Percentiles rank a stretch among this genome's conserved stretches.
Evolutionary conservation across 2,329 filamentous ascomycete species (phyloP).

Genomic region (Cladobotryum protrusum): DNA sequence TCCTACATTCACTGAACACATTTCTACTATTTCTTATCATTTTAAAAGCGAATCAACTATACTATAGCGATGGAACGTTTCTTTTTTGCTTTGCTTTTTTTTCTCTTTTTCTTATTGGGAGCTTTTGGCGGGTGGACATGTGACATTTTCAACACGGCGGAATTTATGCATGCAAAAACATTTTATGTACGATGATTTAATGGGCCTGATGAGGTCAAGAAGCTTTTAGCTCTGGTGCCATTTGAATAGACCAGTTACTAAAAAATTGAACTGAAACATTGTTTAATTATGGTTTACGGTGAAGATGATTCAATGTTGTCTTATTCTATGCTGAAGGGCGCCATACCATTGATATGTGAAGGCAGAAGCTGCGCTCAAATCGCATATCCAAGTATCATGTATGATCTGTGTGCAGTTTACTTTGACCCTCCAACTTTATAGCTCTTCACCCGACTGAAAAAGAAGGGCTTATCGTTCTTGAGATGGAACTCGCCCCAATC

Average conservation of each 20-base stretch:
- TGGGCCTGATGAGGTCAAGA: background rate
- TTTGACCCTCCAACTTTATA: conserved; percentile 43
- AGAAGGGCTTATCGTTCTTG: conserved; percentile 58
- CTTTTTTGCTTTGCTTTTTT: background rate
- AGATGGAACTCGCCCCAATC: conserved; percentile 78
- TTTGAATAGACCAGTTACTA: background rate
- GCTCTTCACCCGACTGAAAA: conserved; percentile 61
- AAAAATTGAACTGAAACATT: too few relatives aligned
- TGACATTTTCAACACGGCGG: background rate
- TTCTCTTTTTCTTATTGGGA: background rate
- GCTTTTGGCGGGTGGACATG: background rate
- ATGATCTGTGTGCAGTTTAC: background rate
- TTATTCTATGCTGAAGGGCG: too few relatives aligned
- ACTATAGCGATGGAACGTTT: background rate
- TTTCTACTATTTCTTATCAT: too few relatives aligned
- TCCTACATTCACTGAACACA: too few relatives aligned
- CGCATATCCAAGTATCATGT: background rate
- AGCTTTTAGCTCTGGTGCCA: background rate
- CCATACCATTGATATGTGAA: too few relatives aligned
- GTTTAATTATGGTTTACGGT: too few relatives aligned
- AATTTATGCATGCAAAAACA: background rate
- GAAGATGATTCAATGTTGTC: too few relatives aligned
- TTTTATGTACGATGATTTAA: conserved; percentile 1
- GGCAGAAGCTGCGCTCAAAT: too few relatives aligned
- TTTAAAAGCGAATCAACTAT: too few relatives aligned